Evolutionary conservation across 2,329 filamentous ascomycete species (phyloP).

Genomic region (Colletotrichum truncatum): DNA sequence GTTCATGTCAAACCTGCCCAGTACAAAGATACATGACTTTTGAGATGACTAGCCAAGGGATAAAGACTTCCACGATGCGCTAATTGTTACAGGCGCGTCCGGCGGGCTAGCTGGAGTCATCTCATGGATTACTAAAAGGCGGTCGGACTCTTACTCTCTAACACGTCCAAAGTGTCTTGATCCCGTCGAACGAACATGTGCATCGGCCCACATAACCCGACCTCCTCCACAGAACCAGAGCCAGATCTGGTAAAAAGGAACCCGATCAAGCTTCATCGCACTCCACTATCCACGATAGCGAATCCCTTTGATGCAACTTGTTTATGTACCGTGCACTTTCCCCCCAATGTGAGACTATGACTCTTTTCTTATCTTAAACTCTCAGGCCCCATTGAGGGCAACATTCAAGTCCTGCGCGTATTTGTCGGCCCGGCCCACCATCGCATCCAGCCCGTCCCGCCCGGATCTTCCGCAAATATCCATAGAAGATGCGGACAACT

Average conservation of each 20-base stretch:
- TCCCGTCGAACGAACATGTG: constrained; percentile 22
- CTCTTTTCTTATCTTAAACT: constrained; percentile 18
- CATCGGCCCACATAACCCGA: constrained; percentile 25
- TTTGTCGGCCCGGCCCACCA: not conserved
- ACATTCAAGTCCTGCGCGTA: not conserved
- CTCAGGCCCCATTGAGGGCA: not conserved
- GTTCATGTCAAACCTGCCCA: too few relatives aligned
- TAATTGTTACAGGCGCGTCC: too few relatives aligned
- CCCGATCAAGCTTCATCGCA: not conserved
- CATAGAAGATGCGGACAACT: constrained; percentile 2
- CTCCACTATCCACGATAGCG: not conserved
- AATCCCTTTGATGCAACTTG: not conserved
- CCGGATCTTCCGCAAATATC: not conserved
- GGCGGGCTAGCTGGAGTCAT: not conserved
- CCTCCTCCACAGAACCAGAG: constrained; percentile 6
- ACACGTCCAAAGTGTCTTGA: constrained; percentile 14
- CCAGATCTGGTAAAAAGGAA: constrained; percentile 2
- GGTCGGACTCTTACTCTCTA: constrained; percentile 8
- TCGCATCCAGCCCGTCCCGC: not conserved
- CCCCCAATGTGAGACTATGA: not conserved
- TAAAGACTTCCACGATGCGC: too few relatives aligned
- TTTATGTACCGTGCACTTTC: constrained; percentile 18
- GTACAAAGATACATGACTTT: too few relatives aligned
- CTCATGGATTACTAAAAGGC: constrained; percentile 5
- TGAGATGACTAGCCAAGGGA: too few relatives aligned